phyloP scores from a whole-genome alignment of 129 eudicot species.

The Flaveria bidentis region DNA sequence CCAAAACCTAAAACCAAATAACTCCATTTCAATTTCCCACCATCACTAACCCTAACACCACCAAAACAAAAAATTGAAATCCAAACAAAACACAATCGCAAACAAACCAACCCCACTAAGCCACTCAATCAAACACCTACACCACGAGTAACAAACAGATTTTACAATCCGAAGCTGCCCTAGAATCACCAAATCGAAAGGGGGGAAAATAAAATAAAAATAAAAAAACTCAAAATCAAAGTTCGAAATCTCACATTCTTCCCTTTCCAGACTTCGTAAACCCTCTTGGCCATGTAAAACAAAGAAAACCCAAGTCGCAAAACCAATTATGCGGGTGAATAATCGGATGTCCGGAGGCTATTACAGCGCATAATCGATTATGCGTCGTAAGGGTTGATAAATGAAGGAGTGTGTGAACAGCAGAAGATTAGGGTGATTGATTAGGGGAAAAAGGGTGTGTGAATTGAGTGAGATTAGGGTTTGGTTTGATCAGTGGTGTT shows the following conservation, averaged over 20 bases:
- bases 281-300: constrained; percentile 72
- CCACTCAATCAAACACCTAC: neutral
- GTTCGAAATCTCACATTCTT: constrained; percentile 68
- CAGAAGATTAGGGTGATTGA: neutral
- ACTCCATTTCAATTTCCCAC: constrained; percentile 6
- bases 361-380: constrained; percentile 44
- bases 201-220: neutral
- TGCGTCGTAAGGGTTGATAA: neutral
- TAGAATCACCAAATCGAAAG: neutral
- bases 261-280: constrained; percentile 89
- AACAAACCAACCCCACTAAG: constrained; percentile 19
- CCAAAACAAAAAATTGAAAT: neutral
- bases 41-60: constrained; percentile 21
- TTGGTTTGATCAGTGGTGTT: constrained; percentile 18
- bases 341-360: constrained; percentile 53
- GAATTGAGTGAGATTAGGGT: neutral
- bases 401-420: neutral
- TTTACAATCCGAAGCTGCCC: constrained; percentile 17
- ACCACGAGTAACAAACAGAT: neutral
- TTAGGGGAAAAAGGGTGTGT: neutral
- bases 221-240: constrained; percentile 5
- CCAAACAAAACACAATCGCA: neutral
- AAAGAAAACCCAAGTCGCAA: constrained; percentile 19
- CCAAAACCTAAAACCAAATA: neutral
- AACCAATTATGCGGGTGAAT: constrained; percentile 44